Percentiles rank a stretch among this genome's conserved stretches.
Conservation (phyloP, 495 filamentous ascomycete genomes). For the Hypoxylon lienhwacheense region DNA sequence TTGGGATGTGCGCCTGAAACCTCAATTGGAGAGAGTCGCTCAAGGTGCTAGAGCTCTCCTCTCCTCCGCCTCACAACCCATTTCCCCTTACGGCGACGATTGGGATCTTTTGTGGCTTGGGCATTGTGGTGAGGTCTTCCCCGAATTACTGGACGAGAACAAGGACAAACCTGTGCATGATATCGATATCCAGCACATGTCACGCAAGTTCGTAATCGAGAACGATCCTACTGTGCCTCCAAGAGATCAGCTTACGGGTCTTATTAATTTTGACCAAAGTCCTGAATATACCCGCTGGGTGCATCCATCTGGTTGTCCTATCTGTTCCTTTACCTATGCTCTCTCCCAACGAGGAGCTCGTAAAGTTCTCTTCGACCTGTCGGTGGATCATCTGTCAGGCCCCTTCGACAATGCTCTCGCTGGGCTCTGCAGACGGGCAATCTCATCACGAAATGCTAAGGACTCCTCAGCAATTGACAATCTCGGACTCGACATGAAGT, state of each 20-base stretch:
- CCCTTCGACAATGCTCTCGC: constrained; percentile 56
- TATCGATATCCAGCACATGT: constrained; percentile 18
- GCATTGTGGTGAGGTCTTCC: constrained; percentile 42
- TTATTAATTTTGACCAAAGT: constrained; percentile 30
- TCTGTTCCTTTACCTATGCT: constrained; percentile 60
- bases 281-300: constrained; percentile 51
- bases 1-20: constrained; percentile 50
- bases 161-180: constrained; percentile 7
- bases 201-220: constrained; percentile 26
- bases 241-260: constrained; percentile 23
- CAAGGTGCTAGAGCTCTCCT: constrained; percentile 33
- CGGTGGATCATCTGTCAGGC: constrained; percentile 43
- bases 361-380: constrained; percentile 54
- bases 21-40: constrained; percentile 38
- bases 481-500: constrained; percentile 36
- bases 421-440: constrained; percentile 45
- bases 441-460: constrained; percentile 10
- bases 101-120: constrained; percentile 49
- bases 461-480: constrained; percentile 13
- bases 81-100: constrained; percentile 43
- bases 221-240: constrained; percentile 34
- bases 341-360: constrained; percentile 56
- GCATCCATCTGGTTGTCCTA: constrained; percentile 48
- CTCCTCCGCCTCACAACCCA: constrained; percentile 14
- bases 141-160: constrained; percentile 30